phyloP scores from a whole-genome alignment of 352 stramenopile species.

The Pythium dissotocum region DNA sequence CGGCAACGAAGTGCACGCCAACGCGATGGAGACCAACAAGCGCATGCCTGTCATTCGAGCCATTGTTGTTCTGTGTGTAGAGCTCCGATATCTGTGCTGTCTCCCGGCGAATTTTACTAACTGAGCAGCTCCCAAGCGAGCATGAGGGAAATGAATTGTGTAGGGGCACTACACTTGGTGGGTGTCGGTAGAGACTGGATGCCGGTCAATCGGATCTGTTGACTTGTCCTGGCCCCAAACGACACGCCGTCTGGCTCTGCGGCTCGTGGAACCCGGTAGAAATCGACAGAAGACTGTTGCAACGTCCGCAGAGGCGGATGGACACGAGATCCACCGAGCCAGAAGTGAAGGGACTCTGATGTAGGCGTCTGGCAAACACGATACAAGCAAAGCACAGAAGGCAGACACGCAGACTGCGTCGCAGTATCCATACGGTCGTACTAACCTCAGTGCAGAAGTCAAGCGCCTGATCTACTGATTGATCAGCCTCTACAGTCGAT shows the following conservation, averaged over 20 bases:
- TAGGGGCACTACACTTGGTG: neutral
- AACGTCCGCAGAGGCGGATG: constrained; percentile 6
- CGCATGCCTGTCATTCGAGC: constrained; percentile 1
- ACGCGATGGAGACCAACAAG: neutral
- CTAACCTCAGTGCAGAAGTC: neutral
- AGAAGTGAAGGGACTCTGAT: neutral
- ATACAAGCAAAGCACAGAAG: neutral
- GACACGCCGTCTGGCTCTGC: neutral
- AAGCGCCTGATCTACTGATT: no score
- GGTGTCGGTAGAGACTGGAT: neutral
- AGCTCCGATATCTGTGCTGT: neutral
- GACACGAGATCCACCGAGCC: neutral
- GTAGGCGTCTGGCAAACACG: neutral
- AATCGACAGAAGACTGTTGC: neutral
- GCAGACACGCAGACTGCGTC: no score
- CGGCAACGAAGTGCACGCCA: neutral
- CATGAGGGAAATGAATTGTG: neutral
- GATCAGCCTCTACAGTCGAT: neutral
- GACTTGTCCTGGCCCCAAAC: neutral
- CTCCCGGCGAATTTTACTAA: neutral
- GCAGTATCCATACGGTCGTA: neutral
- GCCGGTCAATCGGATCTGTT: neutral
- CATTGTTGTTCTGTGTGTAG: neutral
- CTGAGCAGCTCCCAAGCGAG: neutral
- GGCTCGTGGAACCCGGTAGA: constrained; percentile 1